Conservation (phyloP, 106 monocot genomes). For the Iris macrosiphon region DNA sequence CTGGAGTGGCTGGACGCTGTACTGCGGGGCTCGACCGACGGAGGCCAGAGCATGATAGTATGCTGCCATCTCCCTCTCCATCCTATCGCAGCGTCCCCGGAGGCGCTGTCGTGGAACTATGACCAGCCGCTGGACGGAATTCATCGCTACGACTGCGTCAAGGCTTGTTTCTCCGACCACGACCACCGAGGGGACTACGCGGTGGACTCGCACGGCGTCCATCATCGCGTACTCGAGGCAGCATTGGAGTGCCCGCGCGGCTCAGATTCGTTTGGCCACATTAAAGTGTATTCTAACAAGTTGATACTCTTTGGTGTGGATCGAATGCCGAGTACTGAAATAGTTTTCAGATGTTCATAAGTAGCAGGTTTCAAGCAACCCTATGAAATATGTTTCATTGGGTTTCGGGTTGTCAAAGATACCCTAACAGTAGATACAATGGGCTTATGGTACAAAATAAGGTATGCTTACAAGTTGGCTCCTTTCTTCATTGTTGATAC, state of each 20-base stretch:
- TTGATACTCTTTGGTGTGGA: constrained; percentile 42
- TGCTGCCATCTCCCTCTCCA: constrained; percentile 73
- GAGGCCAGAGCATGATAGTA: constrained; percentile 56
- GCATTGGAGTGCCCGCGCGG: constrained; percentile 85
- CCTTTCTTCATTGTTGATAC: no score
- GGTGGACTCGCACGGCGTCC: constrained; percentile 59
- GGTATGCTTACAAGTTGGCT: no score
- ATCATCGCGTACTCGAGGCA: constrained; percentile 80
- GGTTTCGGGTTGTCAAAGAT: no score
- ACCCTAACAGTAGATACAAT: no score
- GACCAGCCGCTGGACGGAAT: constrained; percentile 63
- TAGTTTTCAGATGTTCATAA: no score
- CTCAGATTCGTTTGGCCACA: constrained; percentile 48
- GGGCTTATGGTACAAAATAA: no score
- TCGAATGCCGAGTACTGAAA: constrained; percentile 52
- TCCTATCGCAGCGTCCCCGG: constrained; percentile 30
- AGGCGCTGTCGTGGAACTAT: constrained; percentile 76
- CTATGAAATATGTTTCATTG: no score
- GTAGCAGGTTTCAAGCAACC: no score
- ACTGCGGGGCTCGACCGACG: constrained; percentile 30
- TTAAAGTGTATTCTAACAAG: constrained; percentile 62
- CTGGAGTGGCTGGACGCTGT: constrained; percentile 59
- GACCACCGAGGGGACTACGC: constrained; percentile 76
- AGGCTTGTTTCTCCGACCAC: constrained; percentile 80
- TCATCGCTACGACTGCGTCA: constrained; percentile 54